Evolutionary conservation across 176 grass and related monocot species (phyloP), one percentile per base, ranked within the genome.

Genomic region (Triticum dicoccoides): DNA sequence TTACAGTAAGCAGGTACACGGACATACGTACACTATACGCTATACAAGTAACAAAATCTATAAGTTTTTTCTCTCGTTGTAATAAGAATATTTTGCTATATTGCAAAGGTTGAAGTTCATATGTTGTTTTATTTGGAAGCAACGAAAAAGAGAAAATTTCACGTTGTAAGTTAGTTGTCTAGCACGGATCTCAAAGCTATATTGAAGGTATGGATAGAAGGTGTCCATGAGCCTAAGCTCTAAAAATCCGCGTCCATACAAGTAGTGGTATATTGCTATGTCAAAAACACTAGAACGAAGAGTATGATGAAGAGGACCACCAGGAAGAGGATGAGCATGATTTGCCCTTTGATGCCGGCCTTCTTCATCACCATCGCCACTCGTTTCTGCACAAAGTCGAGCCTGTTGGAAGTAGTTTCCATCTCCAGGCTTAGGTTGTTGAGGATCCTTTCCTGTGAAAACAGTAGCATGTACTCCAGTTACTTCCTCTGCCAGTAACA

Each of bases 341-440:
- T 88, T 82, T 96, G 94, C 65, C 92, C 94, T 74, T 99, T 99
- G 11, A 91, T 95, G 52, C 97, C 86, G 7, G 94, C 94, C 87
- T 99, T 99, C 80, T 96, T 99, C 94, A 99, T 94, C 20, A 96
- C 90, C 89, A 91, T 94, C 6, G 90, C 92, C 75, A 99, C 94
- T 81, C 82, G 92, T 92, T 94, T 99, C 97, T 99, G 94, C 79
- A 98, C 97, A 65, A 98, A 94, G 69, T 96, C 94, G 29, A 98
- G 97, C 66, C 94, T 93, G 82, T 95, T 98, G 20, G 97, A 96
- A 66, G 97, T 98, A 23, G 94, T 96, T 58, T 98, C 97, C 94
- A 96, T 98, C 69, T 98, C 97, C 85, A 91, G 76, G 82, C 92
- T 86, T 82, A 98, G 61, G 44, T 91, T 92, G 59, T 91, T 88